These are phyloP conservation scores for Fusarium austroafricanum DNA, from an alignment of 2,329 filamentous ascomycete genomes.

Conservation along the genomic window DNA sequence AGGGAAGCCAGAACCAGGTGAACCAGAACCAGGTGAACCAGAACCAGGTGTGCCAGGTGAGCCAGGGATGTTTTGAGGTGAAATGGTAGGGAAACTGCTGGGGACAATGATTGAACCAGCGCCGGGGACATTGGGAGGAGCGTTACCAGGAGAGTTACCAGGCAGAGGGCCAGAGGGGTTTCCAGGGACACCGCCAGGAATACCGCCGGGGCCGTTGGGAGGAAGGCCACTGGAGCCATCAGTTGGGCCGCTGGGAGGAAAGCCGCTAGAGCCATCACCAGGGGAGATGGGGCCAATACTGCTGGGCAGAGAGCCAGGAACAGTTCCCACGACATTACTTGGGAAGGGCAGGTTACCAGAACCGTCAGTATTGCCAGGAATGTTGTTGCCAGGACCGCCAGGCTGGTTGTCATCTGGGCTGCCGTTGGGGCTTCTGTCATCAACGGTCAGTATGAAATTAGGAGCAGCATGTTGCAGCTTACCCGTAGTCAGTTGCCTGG, in stretches of 20 bases:
- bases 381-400: conserved; percentile 21
- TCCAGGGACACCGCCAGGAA: conserved; percentile 22
- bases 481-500: conserved; percentile 51
- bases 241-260: too few relatives aligned
- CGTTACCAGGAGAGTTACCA: neutral
- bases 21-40: neutral
- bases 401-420: conserved; percentile 18
- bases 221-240: conserved; percentile 27
- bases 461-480: conserved; percentile 29
- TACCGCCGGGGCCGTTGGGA: conserved; percentile 11
- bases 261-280: too few relatives aligned
- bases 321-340: conserved; percentile 22
- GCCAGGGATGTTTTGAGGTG: conserved; percentile 20
- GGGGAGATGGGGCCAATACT: conserved; percentile 16
- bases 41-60: neutral
- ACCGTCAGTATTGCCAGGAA: conserved; percentile 29
- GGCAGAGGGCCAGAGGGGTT: conserved; percentile 7
- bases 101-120: conserved; percentile 27
- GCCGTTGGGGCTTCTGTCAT: conserved; percentile 25
- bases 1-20: neutral
- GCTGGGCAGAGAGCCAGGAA: conserved; percentile 32
- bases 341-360: conserved; percentile 28
- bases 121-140: conserved; percentile 25
- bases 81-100: conserved; percentile 16
- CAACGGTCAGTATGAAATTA: conserved; percentile 14